These are phyloP conservation scores for Pseudocercospora pini-densiflorae DNA, from an alignment of 2,329 filamentous ascomycete species.

Conservation along the genomic window DNA sequence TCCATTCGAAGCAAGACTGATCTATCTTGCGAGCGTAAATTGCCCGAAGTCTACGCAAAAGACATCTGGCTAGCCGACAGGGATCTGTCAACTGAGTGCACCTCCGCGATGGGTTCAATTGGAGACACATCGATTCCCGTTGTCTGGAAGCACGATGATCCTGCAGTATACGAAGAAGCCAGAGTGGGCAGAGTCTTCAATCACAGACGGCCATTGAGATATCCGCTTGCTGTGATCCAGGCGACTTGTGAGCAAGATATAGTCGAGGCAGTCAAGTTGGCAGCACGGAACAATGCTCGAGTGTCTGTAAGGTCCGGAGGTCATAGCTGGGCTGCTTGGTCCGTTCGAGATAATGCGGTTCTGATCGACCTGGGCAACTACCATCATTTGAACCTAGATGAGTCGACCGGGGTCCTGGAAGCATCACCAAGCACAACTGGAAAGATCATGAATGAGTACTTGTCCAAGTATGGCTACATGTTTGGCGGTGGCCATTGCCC, in stretches of 20 bases:
- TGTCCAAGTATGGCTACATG: slow-evolving; percentile 48
- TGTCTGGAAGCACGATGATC: not conserved
- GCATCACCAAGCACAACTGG: slow-evolving; percentile 57
- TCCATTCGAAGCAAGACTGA: not conserved
- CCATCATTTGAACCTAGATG: slow-evolving; percentile 48
- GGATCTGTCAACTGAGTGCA: not conserved
- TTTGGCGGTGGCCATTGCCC: slow-evolving; percentile 62
- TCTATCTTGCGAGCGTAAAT: not conserved
- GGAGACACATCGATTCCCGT: not conserved
- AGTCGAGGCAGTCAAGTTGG: slow-evolving; percentile 4
- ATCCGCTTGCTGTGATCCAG: slow-evolving; percentile 2
- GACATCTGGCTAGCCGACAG: not conserved
- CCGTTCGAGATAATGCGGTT: slow-evolving; percentile 53
- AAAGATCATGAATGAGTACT: slow-evolving; percentile 46
- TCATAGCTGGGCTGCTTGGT: slow-evolving; percentile 57
- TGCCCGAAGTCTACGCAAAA: not conserved
- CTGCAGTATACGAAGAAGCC: not conserved
- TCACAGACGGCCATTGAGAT: not conserved
- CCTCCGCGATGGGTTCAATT: not conserved
- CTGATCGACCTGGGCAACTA: slow-evolving; percentile 49
- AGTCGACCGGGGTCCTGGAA: slow-evolving; percentile 43
- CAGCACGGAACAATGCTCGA: not conserved
- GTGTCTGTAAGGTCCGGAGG: slow-evolving; percentile 39
- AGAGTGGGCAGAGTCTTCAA: slow-evolving; percentile 6
- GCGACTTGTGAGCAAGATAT: slow-evolving; percentile 4